Evolutionary conservation across 2,329 filamentous ascomycete genomes (phyloP), one percentile per base, ranked within the genome.

Genomic region (Davidsoniella neocaledoniae): DNA sequence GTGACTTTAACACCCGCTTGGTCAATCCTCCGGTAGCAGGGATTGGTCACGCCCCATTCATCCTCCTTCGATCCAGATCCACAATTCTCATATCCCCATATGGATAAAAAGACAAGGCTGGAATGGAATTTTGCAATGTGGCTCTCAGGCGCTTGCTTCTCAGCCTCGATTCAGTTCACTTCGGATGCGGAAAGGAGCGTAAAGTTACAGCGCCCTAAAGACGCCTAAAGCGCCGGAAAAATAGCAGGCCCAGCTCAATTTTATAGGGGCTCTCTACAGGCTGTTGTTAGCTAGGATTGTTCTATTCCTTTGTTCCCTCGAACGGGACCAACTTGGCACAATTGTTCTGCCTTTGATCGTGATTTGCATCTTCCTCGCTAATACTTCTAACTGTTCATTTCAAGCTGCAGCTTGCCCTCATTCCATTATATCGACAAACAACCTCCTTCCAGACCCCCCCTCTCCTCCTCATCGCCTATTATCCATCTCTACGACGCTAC

Each of bases 41-140:
- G 26, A 33, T 33, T 33, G 21, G 21, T 21, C 21, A 21, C 21
- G 3, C 21, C 26, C 26, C 10, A 10, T 29, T 29, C 26, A 29
- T 29, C 26, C 26, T 29, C 26, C n/a, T 29, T 5, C 26, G 26
- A 29, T 29, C 6, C 5, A 33, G 26, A 9, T 12, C 26, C 26
- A 33, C 26, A 9, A 12, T 33, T 33, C 21, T 33, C 10, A 33
- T 33, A 33, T 33, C 14, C n/a, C 14, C 38, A 21, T n/a, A 7
- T 21, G 19, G n/a, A 14, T 21, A 16, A 4, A 16, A 4, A 25
- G 44, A 38, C 44, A 46, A 46, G 44, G 44, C 44, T 46, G 14
- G 12, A 36, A 17, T 33, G 5, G 26, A 33, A 14, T 46, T 26
- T 8, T 38, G 46, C 46, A 43, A 48, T 39, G 46, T 48, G 46